Base-by-base conservation (phyloP, 148 eudicot genomes). In the Cornus suecica region DNA sequence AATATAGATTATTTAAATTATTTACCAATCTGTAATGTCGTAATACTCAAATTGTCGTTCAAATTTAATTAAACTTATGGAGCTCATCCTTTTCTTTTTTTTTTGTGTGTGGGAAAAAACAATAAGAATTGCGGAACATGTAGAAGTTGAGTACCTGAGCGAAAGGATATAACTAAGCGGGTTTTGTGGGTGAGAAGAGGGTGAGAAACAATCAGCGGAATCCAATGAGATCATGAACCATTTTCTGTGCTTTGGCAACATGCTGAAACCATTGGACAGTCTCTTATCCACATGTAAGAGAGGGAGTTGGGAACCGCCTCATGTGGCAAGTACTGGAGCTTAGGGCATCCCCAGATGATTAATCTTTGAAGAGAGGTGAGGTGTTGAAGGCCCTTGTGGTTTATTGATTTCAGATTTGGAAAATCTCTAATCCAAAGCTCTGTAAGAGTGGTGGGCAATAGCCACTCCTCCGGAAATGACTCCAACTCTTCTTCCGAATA, bases 311-410 rank as follows among this genome's bases (percentile, higher is more conserved):
- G 68, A 23, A 65, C 34, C 8, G 9, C 42, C 42, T 37, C 42
- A 27, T 65, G 22, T 13, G 68, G 68, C 68, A 65, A 27, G 37
- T 3, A 25, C 13, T 5, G 3, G 10, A 64, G 34, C 34, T 32
- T 32, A 32, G 34, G 2, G 34, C 34, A 32, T 32, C 3, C 2
- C 2, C 3, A 32, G 34, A 64, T 65, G 8, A 5, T 2, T 32
- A 65, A 2, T 1, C 14, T 8, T 65, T 23, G 8, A n/a, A 63
- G 68, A 65, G 68, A 65, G n/a, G 68, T 27, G 68, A 37, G 42
- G 42, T 37, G 42, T 65, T 65, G 68, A 65, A 65, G 34, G 34
- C 68, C 68, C n/a, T 13, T 65, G 34, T 65, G 16, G 68, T 65
- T 65, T 34, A 65, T 7, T 5, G 34, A 65, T 4, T 65, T 65